Evolutionary conservation across 2,329 filamentous ascomycete species (phyloP), one percentile per base, ranked within the genome.

Genomic region (Diatrype stigma): DNA sequence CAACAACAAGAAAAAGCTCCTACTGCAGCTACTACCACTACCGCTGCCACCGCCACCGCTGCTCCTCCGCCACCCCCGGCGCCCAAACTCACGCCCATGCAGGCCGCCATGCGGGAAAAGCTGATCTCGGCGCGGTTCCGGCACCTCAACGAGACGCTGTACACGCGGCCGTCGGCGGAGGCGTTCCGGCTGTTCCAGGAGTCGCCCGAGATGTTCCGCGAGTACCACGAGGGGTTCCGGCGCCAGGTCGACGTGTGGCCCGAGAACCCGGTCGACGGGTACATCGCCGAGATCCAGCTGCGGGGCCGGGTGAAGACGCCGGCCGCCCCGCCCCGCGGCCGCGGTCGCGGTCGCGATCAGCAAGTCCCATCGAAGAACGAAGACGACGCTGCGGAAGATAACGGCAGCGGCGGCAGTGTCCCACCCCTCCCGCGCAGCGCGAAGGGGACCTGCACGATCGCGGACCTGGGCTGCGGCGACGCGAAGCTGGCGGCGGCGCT

Each of bases 181-280:
- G 89, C 94, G n/a, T 84, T 94, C 60, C 74, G 80, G 47, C 83
- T 97, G 22, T 97, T 99, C 75, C 77, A 82, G 47, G 78, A 87
- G 32, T 90, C 89, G 46, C 94, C 94, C 0, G 90, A 96, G 66
- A 92, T 97, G 80, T 99, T 97, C 73, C 80, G 84, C 60, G 92
- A 97, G 72, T 99, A 99, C 71, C 94, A 99, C 73, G 87, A 91
- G 54, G 94, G 94, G 32, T 99, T 99, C 78, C 87, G 92, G 1
- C 89, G 92, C 48, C 94, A 99, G 73, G 94, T 97, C 52, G 86
- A 90, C 64, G 88, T 92, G 2, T 99, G 94, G 94, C 94, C 94
- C 7, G 89, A 93, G 65, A 99, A 99, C 71, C 94, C 94, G 0
- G 90, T 99, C 45, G 89, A 96, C 68, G 83, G 81, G 51, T 97